Base-by-base conservation (phyloP, 208 protist species). In the Crithidia expoeki region DNA sequence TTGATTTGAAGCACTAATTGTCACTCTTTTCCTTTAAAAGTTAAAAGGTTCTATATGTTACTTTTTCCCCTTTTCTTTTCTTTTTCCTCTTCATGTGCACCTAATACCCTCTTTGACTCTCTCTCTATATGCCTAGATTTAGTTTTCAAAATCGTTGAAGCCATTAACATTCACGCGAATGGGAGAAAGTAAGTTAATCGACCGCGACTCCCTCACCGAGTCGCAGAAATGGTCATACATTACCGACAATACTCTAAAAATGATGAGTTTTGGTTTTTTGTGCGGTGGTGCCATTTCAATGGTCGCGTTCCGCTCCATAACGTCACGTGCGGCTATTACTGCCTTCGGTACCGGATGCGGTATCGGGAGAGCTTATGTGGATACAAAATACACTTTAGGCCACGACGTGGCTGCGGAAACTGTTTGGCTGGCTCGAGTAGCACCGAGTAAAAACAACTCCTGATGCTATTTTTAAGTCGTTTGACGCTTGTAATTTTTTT, bases 361-460 rank as follows among this genome's bases (percentile, higher is more conserved):
- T 34, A 66, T 96, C n/a, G 91, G 91, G 11, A 90, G 87, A 60
- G 73, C 91, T 12, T 96, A 94, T 44, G 88, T 96, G 21, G 91
- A 96, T 60, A 84, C 88, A 4, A 82, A 90, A 61, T 96, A 92
- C 68, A 68, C 94, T 36, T 76, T 96, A 28, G 91, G 91, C 12
- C 91, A 96, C 61, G 85, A 96, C 69, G 75, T 92, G 21, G 64
- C 76, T 40, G 86, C 85, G 10, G 83, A 86, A 56, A 77, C 83
- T 2, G 71, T 87, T 5, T 92, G 89, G 89, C 81, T 79, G 50
- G 89, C 86, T 11, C 74, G 89, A 52, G 86, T 89, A 9, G 56
- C 78, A 38, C 72, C 53, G 25, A n/a, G 68, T 4, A 75, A 76
- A 32, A 56, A 40, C 19, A 72, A 46, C 30, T 12, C 33, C 25